A percentile compares a stretch with the other conserved stretches of the same genome.
phyloP scores from a whole-genome alignment of 176 grass and related monocot genomes.

The Cenchrus americanus region DNA sequence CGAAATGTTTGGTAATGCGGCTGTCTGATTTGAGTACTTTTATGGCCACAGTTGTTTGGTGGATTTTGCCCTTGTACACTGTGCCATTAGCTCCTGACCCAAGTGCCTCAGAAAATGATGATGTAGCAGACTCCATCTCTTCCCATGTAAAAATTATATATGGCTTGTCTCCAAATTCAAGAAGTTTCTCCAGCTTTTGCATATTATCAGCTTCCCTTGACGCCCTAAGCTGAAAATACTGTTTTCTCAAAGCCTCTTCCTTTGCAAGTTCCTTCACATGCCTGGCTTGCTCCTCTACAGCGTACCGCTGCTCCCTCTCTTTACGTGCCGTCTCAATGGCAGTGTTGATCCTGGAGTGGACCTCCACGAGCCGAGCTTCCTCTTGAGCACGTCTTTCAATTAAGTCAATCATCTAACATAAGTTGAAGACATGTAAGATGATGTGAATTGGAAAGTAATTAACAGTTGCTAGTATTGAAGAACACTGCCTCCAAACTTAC shows the following conservation, averaged over 20 bases:
- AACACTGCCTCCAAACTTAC: conserved; percentile 45
- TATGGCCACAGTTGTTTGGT: conserved; percentile 70
- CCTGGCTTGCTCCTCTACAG: conserved; percentile 38
- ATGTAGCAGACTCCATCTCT: conserved; percentile 78
- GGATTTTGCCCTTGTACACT: conserved; percentile 83
- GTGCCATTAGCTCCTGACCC: conserved; percentile 73
- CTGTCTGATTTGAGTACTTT: conserved; percentile 75
- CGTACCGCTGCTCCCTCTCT: conserved; percentile 31
- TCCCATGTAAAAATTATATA: conserved; percentile 75
- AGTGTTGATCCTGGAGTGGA: conserved; percentile 46
- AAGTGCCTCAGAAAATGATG: conserved; percentile 64
- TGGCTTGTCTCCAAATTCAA: conserved; percentile 40
- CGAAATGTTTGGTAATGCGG: conserved; percentile 63
- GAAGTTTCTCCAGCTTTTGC: conserved; percentile 49
- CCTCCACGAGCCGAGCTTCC: conserved; percentile 57
- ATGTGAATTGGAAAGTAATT: conserved; percentile 1
- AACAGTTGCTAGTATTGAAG: neutral
- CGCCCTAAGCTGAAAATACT: conserved; percentile 44
- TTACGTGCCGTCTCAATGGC: conserved; percentile 41
- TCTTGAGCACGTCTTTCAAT: conserved; percentile 51
- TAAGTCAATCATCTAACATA: conserved; percentile 50
- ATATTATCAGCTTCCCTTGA: conserved; percentile 47
- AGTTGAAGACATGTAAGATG: conserved; percentile 29
- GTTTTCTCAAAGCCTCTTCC: conserved; percentile 49
- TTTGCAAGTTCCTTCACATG: conserved; percentile 43